Conservation (phyloP, 1,284 basidiomycete species). For the Fomitopsis betulina region DNA sequence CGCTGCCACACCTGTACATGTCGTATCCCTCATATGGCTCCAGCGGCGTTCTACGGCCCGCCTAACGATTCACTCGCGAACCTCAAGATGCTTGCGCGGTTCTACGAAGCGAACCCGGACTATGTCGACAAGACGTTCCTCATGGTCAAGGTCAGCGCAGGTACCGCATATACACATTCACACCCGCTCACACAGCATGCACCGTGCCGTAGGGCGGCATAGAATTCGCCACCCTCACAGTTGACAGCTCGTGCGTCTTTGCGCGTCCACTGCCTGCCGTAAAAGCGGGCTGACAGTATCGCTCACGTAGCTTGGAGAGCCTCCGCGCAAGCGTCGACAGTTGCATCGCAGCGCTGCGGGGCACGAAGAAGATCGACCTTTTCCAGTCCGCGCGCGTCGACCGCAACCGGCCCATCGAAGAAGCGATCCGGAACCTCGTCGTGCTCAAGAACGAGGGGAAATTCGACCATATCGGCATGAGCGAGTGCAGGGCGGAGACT, state of each 20-base stretch:
- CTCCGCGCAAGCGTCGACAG: constrained; percentile 36
- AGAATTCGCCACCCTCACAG: constrained; percentile 3
- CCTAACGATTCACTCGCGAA: constrained; percentile 24
- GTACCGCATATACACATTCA: too few species aligned
- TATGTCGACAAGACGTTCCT: constrained; percentile 49
- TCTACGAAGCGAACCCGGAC: constrained; percentile 47
- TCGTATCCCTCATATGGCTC: not conserved
- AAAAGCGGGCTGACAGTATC: not conserved
- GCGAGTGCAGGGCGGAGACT: constrained; percentile 43
- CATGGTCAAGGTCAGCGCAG: constrained; percentile 31
- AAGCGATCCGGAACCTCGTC: constrained; percentile 18
- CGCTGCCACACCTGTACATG: too few species aligned
- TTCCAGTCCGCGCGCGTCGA: constrained; percentile 37
- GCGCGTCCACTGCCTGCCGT: too few species aligned
- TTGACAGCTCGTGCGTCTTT: constrained; percentile 24
- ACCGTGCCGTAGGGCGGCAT: constrained; percentile 37
- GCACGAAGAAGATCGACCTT: constrained; percentile 40
- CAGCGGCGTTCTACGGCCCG: not conserved
- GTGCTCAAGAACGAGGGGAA: constrained; percentile 22
- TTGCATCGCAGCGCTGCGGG: constrained; percentile 34
- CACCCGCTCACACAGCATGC: not conserved
- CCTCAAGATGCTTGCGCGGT: constrained; percentile 38
- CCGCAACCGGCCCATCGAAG: constrained; percentile 27
- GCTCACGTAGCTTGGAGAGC: constrained; percentile 31
- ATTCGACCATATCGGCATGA: constrained; percentile 43